Evolutionary conservation across 2,329 filamentous ascomycete species (phyloP), one percentile per base, ranked within the genome.

Genomic region (Diaporthe batatas): DNA sequence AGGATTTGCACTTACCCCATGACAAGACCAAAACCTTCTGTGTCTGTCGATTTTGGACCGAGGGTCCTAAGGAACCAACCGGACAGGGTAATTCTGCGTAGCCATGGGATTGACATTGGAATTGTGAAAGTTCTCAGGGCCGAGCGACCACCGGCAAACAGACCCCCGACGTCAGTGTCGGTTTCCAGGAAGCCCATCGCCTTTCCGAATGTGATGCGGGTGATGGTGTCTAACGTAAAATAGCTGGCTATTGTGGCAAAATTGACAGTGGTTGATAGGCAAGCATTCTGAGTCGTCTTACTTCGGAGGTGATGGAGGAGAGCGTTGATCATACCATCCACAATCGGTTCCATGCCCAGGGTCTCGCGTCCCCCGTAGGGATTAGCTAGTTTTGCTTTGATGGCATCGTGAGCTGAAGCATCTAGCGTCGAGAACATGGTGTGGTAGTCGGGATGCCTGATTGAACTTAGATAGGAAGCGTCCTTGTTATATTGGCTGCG

Each of bases 201-300:
- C 67, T 82, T 74, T n/a, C 86, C 86, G 57, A 88, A 84, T 1
- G 84, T 84, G 21, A 89, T 75, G 44, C 83, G 82, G 49, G 83
- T 85, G 74, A 89, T 86, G 25, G 86, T 83, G 74, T 89, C 87
- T 6, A 88, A 78, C 0, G 86, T 86, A 70, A 88, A 84, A 79
- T 82, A 87, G 62, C 86, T 83, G 5, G 83, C 81, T 59, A 84
- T 82, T 3, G 77, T 77, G 21, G 83, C 83, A 47, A 89, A 76
- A 75, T 89, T 85, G 76, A 87, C 79, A 23, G 82, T 76, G 62
- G 23, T 34, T 2, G 64, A 54, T 10, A 2, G 23, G n/a, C 25
- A 42, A 23, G 62, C 10, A 21, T 8, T n/a, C 3, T 25, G 12
- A 7, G 59, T n/a, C 4, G 54, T 57, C 21, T 59, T 70, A 14